Base-by-base conservation (phyloP, 1,284 basidiomycete genomes). In the Hypsizygus ulmarius region DNA sequence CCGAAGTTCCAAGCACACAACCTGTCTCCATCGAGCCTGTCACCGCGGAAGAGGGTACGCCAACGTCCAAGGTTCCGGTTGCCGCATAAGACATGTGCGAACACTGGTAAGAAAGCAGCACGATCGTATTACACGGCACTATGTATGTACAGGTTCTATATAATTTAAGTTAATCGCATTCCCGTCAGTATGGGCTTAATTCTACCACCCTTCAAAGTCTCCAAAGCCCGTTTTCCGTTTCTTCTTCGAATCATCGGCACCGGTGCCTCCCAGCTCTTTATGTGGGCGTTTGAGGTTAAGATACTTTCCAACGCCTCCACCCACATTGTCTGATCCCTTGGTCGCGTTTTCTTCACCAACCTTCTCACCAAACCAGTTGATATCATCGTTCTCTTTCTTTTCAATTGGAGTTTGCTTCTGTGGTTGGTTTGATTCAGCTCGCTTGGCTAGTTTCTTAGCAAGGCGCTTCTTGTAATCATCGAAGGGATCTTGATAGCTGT, bases 351-450 rank as follows among this genome's bases (percentile, higher is more conserved):
- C 71, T 21, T 72, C 52, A 3, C 86, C 83, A 4, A 90, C 75
- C 63, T 86, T 89, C 35, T 81, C 78, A n/a, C 88, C 88, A 64
- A 91, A 91, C 89, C 88, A 91, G 58, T 89, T 91, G 33, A 84
- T 74, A 47, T 85, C 75, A 53, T 92, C 88, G 38, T 66, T 79
- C 56, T 80, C 78, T 51, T 75, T 68, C 30, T 65, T 54, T 33
- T 58, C 52, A 9, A 53, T 53, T 12, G 51, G 18, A 7, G 49
- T 39, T 48, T 56, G 61, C 64, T 74, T 73, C 44, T 74, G 72
- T 0, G 71, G 71, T 50, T 81, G 81, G 45, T 74, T 74, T 1
- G 74, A 74, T 49, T 82, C 82, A n/a, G 78, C 78, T 57, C 79
- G 79, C 55, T 76, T 78, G 1, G 86, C 82, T 2, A 91, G 73